Base-by-base conservation (phyloP, 2,329 filamentous ascomycete species). In the Fusarium sp. region DNA sequence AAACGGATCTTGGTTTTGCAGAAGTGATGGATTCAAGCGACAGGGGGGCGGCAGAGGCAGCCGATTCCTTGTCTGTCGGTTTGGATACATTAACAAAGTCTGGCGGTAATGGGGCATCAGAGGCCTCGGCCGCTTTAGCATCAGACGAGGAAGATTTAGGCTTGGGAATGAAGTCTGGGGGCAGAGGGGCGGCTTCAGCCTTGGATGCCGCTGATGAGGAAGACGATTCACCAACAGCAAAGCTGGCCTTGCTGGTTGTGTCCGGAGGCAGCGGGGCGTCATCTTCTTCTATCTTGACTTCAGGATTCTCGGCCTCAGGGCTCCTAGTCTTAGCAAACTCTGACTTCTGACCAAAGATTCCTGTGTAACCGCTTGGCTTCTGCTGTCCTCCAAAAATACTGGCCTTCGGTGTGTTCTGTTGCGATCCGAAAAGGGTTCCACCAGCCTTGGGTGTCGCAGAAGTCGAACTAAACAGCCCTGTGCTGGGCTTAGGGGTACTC, bases 261-360 rank as follows among this genome's bases (percentile, higher is more conserved):
- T 89, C 87, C 27, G 88, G 87, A 38, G 88, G 87, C 9, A 89
- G 79, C 63, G 88, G 87, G 27, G 76, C 79, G 66, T 82, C 82
- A 62, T 78, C 73, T 41, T 79, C 75, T 48, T 79, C 79, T 42
- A 77, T 68, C 70, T 84, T 86, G 52, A 80, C 77, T 66, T 83
- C 81, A 7, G 81, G 79, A 9, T 79, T 73, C n/a, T 75, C 74
- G 29, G 62, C 70, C 37, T 60, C 64, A 14, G 61, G n/a, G 25
- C 35, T 60, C 45, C 66, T 60, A 4, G 71, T 42, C 46, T 75
- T 74, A 10, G 64, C 29, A 18, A 38, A 29, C 25, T 72, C 73
- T 16, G 70, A 57, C 57, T 75, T 70, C 37, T 74, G 67, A 4
- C 76, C 68, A 45, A 80, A 80, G 16, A 78, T 41, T 8, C 73